A percentile compares a stretch with the other conserved stretches of the same genome.
Evolutionary conservation across 2,329 filamentous ascomycete genomes (phyloP).

Genomic region (Verticillium albo-atrum): DNA sequence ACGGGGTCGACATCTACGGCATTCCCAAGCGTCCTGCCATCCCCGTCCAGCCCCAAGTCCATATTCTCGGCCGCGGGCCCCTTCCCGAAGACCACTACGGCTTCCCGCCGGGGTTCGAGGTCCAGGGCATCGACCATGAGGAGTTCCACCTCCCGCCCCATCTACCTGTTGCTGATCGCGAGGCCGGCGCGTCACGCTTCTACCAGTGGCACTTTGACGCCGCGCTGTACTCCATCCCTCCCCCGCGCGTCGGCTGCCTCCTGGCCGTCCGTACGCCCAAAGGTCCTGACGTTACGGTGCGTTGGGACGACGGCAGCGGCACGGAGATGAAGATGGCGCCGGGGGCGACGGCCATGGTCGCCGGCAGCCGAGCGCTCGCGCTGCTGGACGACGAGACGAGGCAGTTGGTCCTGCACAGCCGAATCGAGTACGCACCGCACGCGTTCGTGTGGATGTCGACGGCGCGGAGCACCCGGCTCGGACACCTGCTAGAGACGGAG

Average conservation of each 20-base stretch:
- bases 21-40: slow-evolving; percentile 39
- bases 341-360: slow-evolving; percentile 37
- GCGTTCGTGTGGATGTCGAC: slow-evolving; percentile 39
- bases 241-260: slow-evolving; percentile 35
- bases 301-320: slow-evolving; percentile 38
- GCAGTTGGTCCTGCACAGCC: slow-evolving; percentile 33
- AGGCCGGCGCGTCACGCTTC: slow-evolving; percentile 36
- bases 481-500: slow-evolving; percentile 32
- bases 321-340: slow-evolving; percentile 36
- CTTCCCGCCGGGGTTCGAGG: slow-evolving; percentile 30
- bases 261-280: slow-evolving; percentile 31
- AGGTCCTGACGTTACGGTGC: slow-evolving; percentile 28
- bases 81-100: slow-evolving; percentile 35
- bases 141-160: slow-evolving; percentile 35
- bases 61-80: slow-evolving; percentile 29
- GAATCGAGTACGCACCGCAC: slow-evolving; percentile 40
- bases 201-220: slow-evolving; percentile 45
- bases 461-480: slow-evolving; percentile 33
- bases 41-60: slow-evolving; percentile 29
- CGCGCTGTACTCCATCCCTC: slow-evolving; percentile 34
- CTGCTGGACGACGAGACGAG: slow-evolving; percentile 35
- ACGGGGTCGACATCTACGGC: slow-evolving; percentile 23
- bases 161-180: slow-evolving; percentile 24
- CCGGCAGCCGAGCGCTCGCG: slow-evolving; percentile 33
- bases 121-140: slow-evolving; percentile 31